These are phyloP conservation scores for Russula dissimulans DNA, from an alignment of 768 basidiomycete species.

Conservation along the genomic window DNA sequence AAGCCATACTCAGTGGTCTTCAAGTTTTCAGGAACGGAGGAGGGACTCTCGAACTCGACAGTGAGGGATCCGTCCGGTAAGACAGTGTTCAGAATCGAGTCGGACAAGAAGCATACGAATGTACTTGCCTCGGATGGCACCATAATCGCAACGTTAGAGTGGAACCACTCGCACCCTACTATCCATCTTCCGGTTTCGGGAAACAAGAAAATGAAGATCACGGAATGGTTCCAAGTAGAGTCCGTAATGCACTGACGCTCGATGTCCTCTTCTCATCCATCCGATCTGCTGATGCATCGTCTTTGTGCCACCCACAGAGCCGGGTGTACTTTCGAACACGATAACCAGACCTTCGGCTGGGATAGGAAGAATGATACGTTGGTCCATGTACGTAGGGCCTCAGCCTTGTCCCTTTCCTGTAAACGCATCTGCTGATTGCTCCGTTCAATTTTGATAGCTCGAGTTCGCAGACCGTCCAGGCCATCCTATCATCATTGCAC, in stretches of 20 bases:
- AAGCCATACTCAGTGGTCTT: not conserved
- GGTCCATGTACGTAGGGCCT: not conserved
- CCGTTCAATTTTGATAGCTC: not conserved
- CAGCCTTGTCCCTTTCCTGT: not conserved
- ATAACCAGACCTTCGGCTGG: not conserved
- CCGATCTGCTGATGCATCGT: not conserved
- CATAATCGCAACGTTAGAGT: constrained; percentile 8
- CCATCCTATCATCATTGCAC: not conserved
- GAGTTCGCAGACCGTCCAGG: not conserved
- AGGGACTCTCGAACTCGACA: constrained; percentile 1
- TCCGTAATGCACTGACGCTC: not conserved
- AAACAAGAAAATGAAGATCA: constrained; percentile 4
- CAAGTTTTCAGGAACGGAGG: not conserved
- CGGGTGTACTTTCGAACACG: not conserved
- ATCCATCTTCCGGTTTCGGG: not conserved
- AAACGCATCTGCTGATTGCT: not conserved
- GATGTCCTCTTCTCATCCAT: not conserved
- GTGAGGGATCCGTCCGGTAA: constrained; percentile 8
- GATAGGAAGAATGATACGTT: not conserved
- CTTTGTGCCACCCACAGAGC: not conserved
- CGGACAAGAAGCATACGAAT: constrained; percentile 9
- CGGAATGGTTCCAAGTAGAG: constrained; percentile 9
- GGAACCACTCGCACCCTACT: constrained; percentile 8
- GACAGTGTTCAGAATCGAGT: constrained; percentile 3
- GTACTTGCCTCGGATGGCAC: not conserved